Evolutionary conservation across 176 grass and related monocot species (phyloP), one percentile per base, ranked within the genome.

Genomic region (Thinopyrum elongatum): DNA sequence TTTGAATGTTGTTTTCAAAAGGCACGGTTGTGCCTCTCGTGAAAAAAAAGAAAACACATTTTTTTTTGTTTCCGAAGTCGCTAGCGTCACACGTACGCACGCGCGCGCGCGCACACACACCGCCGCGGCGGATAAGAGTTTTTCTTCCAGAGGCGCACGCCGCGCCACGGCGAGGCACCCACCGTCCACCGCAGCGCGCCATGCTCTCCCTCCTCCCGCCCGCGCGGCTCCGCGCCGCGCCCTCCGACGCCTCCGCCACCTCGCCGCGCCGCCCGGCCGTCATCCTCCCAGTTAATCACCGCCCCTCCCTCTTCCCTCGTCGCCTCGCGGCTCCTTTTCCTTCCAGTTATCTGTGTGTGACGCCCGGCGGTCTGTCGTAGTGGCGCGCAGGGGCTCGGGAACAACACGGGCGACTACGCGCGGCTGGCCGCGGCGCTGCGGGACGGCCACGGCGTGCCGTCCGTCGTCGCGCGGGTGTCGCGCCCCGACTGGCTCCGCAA

Each of bases 401-500:
- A 98, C 90, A 98, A 95, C 92, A 91, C 88, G 42, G 88, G 59
- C 26, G 96, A 98, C 89, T 98, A 98, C 82, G 81, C 80, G 51
- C 77, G 67, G 67, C 88, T 95, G 35, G 69, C 83, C 8, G 59
- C 75, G 80, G 84, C 88, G 80, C 88, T 98, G 69, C 85, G 79
- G 82, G 84, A 98, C 36, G 76, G 60, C 68, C 91, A 98, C 73
- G 86, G 92, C 73, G 69, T 98, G 31, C 90, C 93, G 11, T 82
- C 93, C 28, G 90, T 92, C 77, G 96, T 95, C 22, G 88, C 96
- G 22, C 64, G 84, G 86, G 96, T 98, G 26, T 80, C 96, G 8
- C 88, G 96, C 70, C 39, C 86, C 33, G 93, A 92, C 85, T 95
- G 96, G 96, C 77, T 98, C 65, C 92, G 96, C 78, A 98, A 98